A percentile compares a stretch with the other conserved stretches of the same genome.
phyloP scores from a whole-genome alignment of 208 protist genomes.

The Lotmaria passim region DNA sequence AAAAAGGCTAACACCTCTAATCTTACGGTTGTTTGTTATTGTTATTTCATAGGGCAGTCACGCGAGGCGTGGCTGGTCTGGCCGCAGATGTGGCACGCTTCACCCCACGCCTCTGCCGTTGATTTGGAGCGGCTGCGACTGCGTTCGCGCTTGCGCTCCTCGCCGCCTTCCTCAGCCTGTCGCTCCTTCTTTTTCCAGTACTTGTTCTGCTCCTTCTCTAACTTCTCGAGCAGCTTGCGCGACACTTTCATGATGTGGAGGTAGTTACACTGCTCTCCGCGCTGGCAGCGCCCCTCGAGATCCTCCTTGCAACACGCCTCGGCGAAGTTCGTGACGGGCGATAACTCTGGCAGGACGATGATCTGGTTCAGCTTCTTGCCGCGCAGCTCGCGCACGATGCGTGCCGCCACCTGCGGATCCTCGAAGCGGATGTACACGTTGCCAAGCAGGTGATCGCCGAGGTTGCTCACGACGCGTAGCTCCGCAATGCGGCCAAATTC shows the following conservation, averaged over 20 bases:
- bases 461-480: constrained; percentile 96
- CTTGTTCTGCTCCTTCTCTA: constrained; percentile 87
- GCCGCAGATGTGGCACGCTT: constrained; percentile 74
- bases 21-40: constrained; percentile 1
- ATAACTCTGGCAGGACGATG: constrained; percentile 94
- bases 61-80: constrained; percentile 60
- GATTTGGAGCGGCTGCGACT: constrained; percentile 36
- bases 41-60: constrained; percentile 73
- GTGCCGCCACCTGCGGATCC: constrained; percentile 86
- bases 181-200: constrained; percentile 71
- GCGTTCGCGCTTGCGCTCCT: constrained; percentile 58
- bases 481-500: constrained; percentile 94
- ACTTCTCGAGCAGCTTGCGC: constrained; percentile 81
- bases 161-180: constrained; percentile 19
- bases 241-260: constrained; percentile 96
- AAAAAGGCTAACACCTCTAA: no score
- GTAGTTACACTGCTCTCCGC: constrained; percentile 98
- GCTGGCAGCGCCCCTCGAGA: constrained; percentile 91
- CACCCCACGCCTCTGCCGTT: constrained; percentile 20
- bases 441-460: constrained; percentile 96
- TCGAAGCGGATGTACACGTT: constrained; percentile 98
- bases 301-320: constrained; percentile 98
- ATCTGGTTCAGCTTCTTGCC: constrained; percentile 89
- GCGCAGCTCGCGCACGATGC: constrained; percentile 82
- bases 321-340: constrained; percentile 98